These are phyloP conservation scores for Spencermartinsiella ligniputridi DNA, from an alignment of 1,139 yeast genomes.

Conservation along the genomic window DNA sequence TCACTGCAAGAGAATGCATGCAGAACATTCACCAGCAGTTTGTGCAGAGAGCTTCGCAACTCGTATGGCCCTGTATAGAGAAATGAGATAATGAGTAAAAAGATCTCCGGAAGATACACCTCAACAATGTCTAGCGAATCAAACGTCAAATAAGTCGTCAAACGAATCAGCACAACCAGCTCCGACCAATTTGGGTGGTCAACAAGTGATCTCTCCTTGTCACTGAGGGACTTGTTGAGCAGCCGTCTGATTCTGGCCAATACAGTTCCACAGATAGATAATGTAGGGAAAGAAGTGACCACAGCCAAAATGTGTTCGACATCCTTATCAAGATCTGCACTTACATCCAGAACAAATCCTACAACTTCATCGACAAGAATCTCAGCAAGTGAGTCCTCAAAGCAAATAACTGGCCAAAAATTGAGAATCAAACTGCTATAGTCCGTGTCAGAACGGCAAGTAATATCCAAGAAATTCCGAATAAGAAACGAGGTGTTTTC, in stretches of 20 bases:
- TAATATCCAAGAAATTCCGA: conserved; percentile 58
- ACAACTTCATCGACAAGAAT: conserved; percentile 63
- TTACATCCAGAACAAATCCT: conserved; percentile 69
- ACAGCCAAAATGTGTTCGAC: conserved; percentile 44
- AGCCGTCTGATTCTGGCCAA: conserved; percentile 48
- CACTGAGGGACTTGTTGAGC: conserved; percentile 45
- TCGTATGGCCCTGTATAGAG: conserved; percentile 71
- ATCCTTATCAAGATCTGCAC: conserved; percentile 58
- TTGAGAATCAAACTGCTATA: conserved; percentile 50
- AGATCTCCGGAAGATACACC: conserved; percentile 66
- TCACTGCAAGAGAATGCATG: conserved; percentile 68
- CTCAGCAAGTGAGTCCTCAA: conserved; percentile 56
- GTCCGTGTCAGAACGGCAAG: conserved; percentile 41
- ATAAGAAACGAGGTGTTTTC: conserved; percentile 59
- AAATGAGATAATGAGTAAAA: conserved; percentile 63
- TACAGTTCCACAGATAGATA: conserved; percentile 67
- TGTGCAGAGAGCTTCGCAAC: conserved; percentile 62
- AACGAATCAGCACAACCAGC: conserved; percentile 61
- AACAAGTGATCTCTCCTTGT: conserved; percentile 37
- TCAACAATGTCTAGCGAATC: conserved; percentile 65
- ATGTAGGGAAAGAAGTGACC: conserved; percentile 61
- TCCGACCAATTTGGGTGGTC: conserved; percentile 70
- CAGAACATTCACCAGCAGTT: conserved; percentile 61
- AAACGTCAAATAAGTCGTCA: conserved; percentile 65
- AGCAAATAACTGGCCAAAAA: conserved; percentile 67